Conservation (phyloP, 495 filamentous ascomycete genomes). For the Pseudevernia furfuracea region DNA sequence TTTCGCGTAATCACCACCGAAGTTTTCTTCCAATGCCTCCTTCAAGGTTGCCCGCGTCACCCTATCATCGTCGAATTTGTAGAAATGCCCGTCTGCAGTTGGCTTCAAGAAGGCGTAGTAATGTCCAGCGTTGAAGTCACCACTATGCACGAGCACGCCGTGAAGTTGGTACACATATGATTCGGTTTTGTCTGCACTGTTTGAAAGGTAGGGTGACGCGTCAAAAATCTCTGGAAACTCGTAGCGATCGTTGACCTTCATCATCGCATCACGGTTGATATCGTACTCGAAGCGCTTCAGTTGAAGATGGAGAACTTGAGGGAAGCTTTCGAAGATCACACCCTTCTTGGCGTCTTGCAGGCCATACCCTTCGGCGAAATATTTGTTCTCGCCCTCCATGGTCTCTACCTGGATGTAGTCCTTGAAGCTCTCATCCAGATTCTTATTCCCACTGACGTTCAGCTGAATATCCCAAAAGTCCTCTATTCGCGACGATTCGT, state of each 20-base stretch:
- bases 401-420: constrained; percentile 96
- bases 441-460: constrained; percentile 90
- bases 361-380: constrained; percentile 82
- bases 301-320: constrained; percentile 89
- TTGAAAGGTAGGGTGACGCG: constrained; percentile 77
- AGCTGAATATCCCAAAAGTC: constrained; percentile 99
- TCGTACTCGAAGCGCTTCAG: constrained; percentile 98
- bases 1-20: constrained; percentile 74
- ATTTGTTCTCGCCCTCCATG: constrained; percentile 97
- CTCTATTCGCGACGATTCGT: constrained; percentile 87
- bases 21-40: constrained; percentile 94
- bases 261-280: constrained; percentile 89
- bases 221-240: constrained; percentile 95
- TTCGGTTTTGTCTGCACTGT: constrained; percentile 79
- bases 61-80: constrained; percentile 94
- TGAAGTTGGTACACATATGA: constrained; percentile 87
- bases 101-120: constrained; percentile 98
- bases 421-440: constrained; percentile 85
- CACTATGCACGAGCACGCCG: constrained; percentile 92
- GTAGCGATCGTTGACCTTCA: constrained; percentile 98
- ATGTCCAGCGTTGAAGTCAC: constrained; percentile 95
- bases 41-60: constrained; percentile 87
- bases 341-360: constrained; percentile 96
- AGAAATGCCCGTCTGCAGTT: constrained; percentile 84
- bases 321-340: constrained; percentile 93